A percentile compares a stretch with the other conserved stretches of the same genome.
Evolutionary conservation across 2,329 filamentous ascomycete genomes (phyloP).

Genomic region (Ploettnerulaceae sp.): DNA sequence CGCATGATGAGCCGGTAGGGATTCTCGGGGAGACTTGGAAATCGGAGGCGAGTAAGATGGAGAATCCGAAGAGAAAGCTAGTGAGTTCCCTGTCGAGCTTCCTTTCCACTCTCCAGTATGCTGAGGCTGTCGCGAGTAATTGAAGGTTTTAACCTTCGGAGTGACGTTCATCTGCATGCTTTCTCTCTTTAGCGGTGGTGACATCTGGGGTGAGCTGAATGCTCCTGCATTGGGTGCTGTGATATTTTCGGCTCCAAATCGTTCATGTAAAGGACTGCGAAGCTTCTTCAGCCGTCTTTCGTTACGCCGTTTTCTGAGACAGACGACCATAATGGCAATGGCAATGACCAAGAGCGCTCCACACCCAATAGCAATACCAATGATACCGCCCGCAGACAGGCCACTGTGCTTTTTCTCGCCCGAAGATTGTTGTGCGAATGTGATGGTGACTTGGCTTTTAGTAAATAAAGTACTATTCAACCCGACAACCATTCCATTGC

Average conservation of each 20-base stretch:
- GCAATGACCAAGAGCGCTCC: constrained; percentile 15
- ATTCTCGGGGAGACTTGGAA: constrained; percentile 4
- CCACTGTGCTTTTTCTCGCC: constrained; percentile 9
- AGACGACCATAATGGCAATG: constrained; percentile 19
- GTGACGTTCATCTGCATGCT: not conserved
- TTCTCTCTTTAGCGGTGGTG: constrained; percentile 7
- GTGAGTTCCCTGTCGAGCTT: not conserved
- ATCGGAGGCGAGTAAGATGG: constrained; percentile 4
- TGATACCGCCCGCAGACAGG: constrained; percentile 21
- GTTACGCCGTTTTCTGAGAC: constrained; percentile 16
- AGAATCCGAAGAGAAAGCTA: not conserved
- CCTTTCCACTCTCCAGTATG: constrained; percentile 7
- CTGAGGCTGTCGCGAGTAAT: constrained; percentile 4
- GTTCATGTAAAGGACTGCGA: constrained; percentile 23
- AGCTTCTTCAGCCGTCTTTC: constrained; percentile 12
- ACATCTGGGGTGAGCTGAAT: constrained; percentile 10
- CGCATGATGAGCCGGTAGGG: constrained; percentile 22
- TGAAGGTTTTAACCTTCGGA: constrained; percentile 11
- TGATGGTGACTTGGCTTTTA: constrained; percentile 21
- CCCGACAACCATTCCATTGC: constrained; percentile 21
- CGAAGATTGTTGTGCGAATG: constrained; percentile 14
- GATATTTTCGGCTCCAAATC: constrained; percentile 29
- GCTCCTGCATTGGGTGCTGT: constrained; percentile 21
- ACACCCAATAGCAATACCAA: constrained; percentile 27
- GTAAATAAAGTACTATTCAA: constrained; percentile 29